These are phyloP conservation scores for Ophiocordyceps camponoti-floridani DNA, from an alignment of 2,329 filamentous ascomycete genomes.

Conservation along the genomic window DNA sequence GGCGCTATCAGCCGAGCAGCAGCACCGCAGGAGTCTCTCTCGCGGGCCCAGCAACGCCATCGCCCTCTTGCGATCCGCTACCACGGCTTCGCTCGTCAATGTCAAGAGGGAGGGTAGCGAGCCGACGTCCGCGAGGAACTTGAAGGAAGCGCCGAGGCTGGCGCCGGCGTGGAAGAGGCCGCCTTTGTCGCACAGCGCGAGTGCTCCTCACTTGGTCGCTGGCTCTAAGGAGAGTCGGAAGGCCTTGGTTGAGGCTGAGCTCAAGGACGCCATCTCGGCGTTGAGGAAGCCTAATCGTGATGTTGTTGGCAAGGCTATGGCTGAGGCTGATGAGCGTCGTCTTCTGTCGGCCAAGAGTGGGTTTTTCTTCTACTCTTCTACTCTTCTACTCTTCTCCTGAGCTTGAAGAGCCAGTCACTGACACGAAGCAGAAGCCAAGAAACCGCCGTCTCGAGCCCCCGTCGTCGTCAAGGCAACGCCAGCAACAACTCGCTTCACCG, in stretches of 20 bases:
- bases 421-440: slow-evolving; percentile 28
- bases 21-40: slow-evolving; percentile 32
- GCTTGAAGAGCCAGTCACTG: no score
- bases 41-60: slow-evolving; percentile 39
- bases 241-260: slow-evolving; percentile 48
- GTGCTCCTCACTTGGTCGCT: slow-evolving; percentile 28
- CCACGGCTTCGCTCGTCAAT: slow-evolving; percentile 38
- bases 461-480: slow-evolving; percentile 41
- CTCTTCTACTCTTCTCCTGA: no score
- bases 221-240: slow-evolving; percentile 46
- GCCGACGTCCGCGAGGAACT: slow-evolving; percentile 28
- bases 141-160: slow-evolving; percentile 21
- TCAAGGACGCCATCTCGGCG: slow-evolving; percentile 56
- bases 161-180: slow-evolving; percentile 21
- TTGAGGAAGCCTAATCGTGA: slow-evolving; percentile 61
- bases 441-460: slow-evolving; percentile 19
- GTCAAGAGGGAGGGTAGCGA: slow-evolving; percentile 57
- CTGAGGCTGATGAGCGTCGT: slow-evolving; percentile 48
- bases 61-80: slow-evolving; percentile 50
- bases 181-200: slow-evolving; percentile 21
- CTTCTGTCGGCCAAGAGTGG: slow-evolving; percentile 30
- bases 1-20: slow-evolving; percentile 41
- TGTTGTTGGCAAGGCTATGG: slow-evolving; percentile 47
- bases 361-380: no score
- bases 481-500: slow-evolving; percentile 33